Evolutionary conservation across 2,329 filamentous ascomycete species (phyloP).

Genomic region (Penicillium polonicum): DNA sequence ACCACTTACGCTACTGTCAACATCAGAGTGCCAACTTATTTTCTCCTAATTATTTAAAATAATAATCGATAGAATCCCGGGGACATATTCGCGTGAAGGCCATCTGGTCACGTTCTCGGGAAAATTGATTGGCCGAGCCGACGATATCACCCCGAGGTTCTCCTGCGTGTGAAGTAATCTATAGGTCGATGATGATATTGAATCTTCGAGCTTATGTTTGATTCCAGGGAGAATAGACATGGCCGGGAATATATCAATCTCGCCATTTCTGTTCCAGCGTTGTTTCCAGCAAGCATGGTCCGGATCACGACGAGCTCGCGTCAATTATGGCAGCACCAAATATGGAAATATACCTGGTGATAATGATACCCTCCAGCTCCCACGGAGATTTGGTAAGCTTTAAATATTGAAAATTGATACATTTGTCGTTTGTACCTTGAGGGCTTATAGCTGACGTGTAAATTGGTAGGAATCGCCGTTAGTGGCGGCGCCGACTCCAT

Average conservation of each 20-base stretch:
- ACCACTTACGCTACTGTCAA: neutral
- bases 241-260: slow-evolving; percentile 10
- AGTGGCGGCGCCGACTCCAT: slow-evolving; percentile 98
- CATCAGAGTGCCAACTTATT: neutral
- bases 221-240: neutral
- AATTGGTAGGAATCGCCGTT: slow-evolving; percentile 67
- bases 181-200: neutral
- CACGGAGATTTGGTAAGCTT: slow-evolving; percentile 30
- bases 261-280: slow-evolving; percentile 9
- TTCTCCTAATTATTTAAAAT: too few relatives aligned
- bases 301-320: slow-evolving; percentile 8
- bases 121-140: slow-evolving; percentile 6
- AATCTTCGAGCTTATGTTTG: neutral
- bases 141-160: neutral
- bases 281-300: slow-evolving; percentile 14
- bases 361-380: slow-evolving; percentile 17
- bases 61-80: neutral
- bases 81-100: neutral
- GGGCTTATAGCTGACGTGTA: slow-evolving; percentile 4
- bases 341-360: slow-evolving; percentile 6
- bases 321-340: slow-evolving; percentile 6
- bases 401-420: neutral
- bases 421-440: neutral
- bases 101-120: neutral
- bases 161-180: neutral